Evolutionary conservation across 352 stramenopile species (phyloP).

Genomic region (Pythium plurisporium): DNA sequence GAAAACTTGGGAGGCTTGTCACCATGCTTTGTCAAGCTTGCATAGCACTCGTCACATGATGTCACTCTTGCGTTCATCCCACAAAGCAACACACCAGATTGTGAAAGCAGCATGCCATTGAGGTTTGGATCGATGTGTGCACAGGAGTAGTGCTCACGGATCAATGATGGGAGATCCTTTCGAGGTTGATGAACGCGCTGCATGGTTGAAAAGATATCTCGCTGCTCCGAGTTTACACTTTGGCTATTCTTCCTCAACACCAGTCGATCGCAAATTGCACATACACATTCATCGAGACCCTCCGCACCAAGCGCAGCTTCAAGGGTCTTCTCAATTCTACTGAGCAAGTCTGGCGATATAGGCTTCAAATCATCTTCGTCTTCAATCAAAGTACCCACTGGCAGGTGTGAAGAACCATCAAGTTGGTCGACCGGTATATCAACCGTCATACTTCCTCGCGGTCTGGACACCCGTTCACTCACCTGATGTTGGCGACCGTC

Average conservation of each 20-base stretch:
- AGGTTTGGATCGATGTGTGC: background rate
- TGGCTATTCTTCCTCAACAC: background rate
- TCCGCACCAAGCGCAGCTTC: background rate
- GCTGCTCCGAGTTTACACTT: background rate
- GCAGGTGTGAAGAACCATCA: no score
- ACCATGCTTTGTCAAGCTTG: background rate
- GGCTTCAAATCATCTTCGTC: background rate
- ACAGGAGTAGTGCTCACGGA: constrained; percentile 7
- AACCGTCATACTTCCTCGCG: no score
- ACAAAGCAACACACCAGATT: no score
- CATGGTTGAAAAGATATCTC: background rate
- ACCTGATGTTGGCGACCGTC: no score
- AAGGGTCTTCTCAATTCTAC: background rate
- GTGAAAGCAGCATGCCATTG: background rate
- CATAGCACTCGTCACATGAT: background rate
- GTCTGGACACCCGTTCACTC: no score
- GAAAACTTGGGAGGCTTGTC: constrained; percentile 13
- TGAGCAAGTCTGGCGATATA: background rate
- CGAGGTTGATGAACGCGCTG: no score
- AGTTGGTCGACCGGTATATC: no score
- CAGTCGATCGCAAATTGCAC: constrained; percentile 1
- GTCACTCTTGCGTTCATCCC: background rate
- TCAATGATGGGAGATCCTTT: no score
- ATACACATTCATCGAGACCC: constrained; percentile 2
- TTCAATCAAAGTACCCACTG: background rate